phyloP scores from a whole-genome alignment of 2,329 filamentous ascomycete genomes.

The Xylariaceae sp. region DNA sequence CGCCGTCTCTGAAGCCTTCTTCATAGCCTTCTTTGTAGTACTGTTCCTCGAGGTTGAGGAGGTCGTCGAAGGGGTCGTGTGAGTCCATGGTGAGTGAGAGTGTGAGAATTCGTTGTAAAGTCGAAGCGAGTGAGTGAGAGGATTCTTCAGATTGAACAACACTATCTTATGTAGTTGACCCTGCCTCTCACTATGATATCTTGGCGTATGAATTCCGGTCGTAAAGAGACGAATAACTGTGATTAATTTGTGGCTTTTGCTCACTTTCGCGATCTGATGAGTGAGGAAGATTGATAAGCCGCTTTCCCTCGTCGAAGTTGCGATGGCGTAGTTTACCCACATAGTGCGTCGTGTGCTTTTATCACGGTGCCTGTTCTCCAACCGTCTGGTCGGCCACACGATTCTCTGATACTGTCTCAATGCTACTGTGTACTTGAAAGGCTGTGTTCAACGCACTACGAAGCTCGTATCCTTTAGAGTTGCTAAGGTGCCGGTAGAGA shows the following conservation, averaged over 20 bases:
- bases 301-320: not conserved
- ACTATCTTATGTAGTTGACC: not conserved
- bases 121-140: not conserved
- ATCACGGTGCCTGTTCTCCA: too few relatives aligned
- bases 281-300: not conserved
- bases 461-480: not conserved
- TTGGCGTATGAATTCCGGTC: not conserved
- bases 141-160: too few relatives aligned
- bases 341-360: too few relatives aligned
- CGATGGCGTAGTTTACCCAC: not conserved
- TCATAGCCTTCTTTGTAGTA: conserved; percentile 82
- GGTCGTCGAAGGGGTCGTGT: conserved; percentile 50
- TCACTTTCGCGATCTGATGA: not conserved
- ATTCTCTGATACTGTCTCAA: too few relatives aligned
- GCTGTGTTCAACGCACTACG: too few relatives aligned
- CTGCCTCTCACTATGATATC: not conserved
- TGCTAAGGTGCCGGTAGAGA: not conserved
- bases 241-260: not conserved
- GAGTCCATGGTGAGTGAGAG: conserved; percentile 24
- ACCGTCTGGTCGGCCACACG: too few relatives aligned
- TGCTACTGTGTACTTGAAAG: too few relatives aligned
- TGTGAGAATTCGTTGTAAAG: conserved; percentile 45
- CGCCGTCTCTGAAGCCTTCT: conserved; percentile 70
- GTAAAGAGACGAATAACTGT: too few relatives aligned
- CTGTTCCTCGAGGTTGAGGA: conserved; percentile 56